Evolutionary conservation across 768 basidiomycete genomes (phyloP), one percentile per base, ranked within the genome.

Genomic region (Pluteus cervinus): DNA sequence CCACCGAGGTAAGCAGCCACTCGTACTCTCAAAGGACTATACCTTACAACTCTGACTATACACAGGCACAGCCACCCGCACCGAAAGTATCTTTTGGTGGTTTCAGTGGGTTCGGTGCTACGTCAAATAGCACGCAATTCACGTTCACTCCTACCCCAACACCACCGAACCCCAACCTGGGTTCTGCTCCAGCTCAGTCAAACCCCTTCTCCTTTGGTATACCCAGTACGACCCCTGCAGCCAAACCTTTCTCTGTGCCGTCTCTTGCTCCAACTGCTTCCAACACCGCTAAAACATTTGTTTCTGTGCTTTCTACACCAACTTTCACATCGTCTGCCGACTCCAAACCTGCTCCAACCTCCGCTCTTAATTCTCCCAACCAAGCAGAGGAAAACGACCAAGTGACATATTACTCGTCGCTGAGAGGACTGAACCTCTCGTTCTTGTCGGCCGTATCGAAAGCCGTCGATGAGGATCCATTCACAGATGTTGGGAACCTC

Each of bases 381-480:
- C 4, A 34, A 11, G 9, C 39, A 36, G 56, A 45, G n/a, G 51
- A 57, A 24, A 49, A 61, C 22, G 47, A 48, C 11, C 65, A 69
- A 24, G 47, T 75, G 11, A 73, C 74, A 36, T 86, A 80, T 52
- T 86, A 76, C 60, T 73, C 62, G 26, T 73, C 76, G 17, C 69
- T 88, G n/a, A 78, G 86, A 24, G 85, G 84, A 10, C 67, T 88
- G 28, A 88, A 88, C 49, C 57, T 71, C 23, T 83, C 81, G 2
- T 63, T 87, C 42, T 53, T 82, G 16, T 61, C 70, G n/a, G 68
- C 73, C 10, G 54, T 85, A 37, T 64, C 72, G 21, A 70, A 72
- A 41, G 71, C 75, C 15, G 63, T 84, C 15, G 74, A 81, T 33
- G 61, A 69, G 11, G 84, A 88, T 57, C 80, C 85, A 2, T 87